Base-by-base conservation (phyloP, 2,329 filamentous ascomycete genomes). In the Coniochaeta prunicola region DNA sequence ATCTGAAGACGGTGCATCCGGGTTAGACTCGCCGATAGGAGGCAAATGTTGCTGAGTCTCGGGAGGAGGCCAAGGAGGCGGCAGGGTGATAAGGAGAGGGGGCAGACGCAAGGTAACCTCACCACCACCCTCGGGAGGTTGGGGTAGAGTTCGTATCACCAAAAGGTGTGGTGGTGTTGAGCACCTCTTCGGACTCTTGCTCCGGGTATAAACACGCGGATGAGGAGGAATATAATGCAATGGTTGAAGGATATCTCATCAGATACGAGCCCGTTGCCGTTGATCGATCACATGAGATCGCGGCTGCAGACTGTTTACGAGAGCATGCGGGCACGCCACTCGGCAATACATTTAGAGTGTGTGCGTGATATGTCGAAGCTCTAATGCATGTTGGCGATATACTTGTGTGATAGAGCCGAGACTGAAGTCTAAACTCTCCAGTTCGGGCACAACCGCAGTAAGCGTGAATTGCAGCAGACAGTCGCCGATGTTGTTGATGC, bases 201-300 rank as follows among this genome's bases (percentile, higher is more conserved):
- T 50, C 45, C 45, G 45, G 45, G 45, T 50, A 50, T 50, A 50
- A 30, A 50, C 45, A 30, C 45, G 45, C 21, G 7, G 45, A 12
- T 8, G 45, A 28, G 9, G n/a, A 30, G 24, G 8, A 61, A 66
- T 40, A 59, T 59, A 17, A 48, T 59, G n/a, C 31, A 61, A 13
- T 28, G 21, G 17, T 57, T 50, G 48, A 54, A 48, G 45, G 24
- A 26, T 26, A 50, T 50, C 45, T 28, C 45, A 61, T 8, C 21
- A 50, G 45, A 50, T 50, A 50, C 45, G 45, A 50, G 45, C 21
- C n/a, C 21, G 9, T 50, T 50, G 45, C 45, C 17, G 28, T 50
- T 21, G 21, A 30, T 13, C 24, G 45, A 50, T 50, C 45, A 50
- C 45, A 50, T 30, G 45, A 50, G 45, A 50, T 50, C 24, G 45